Base-by-base conservation (phyloP, 2,329 filamentous ascomycete genomes). In the Penicillium decumbens region DNA sequence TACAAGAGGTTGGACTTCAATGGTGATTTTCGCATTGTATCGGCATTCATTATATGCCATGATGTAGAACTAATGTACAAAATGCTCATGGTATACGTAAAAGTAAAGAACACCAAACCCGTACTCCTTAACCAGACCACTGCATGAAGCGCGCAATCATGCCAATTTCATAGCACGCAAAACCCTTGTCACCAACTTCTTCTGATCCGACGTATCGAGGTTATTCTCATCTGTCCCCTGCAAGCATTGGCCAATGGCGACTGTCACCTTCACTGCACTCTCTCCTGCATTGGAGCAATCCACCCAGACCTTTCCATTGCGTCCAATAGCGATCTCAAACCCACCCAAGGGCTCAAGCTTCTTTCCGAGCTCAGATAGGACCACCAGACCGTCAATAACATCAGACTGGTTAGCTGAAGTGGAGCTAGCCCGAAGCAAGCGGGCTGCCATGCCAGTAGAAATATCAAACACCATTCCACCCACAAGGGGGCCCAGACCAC, bases 261-360 rank as follows among this genome's bases (percentile, higher is more conserved):
- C 75, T 6, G 90, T 85, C 28, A 83, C 84, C 72, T 80, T 86
- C 32, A 85, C 74, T 12, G 67, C 65, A 48, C 53, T 58, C 27
- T 71, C 68, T 54, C 77, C 86, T 25, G 86, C 87, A 49, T 71
- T 70, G 4, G 72, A 70, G 58, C 87, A 90, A 64, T 92, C 85
- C 12, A 97, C 87, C 90, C 93, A 97, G 20, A 97, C 81, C 68
- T 83, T 85, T 35, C 93, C 93, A 69, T 98, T 98, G 64, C 89
- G 82, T 15, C 93, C 93, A 7, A 95, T 88, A 0, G 92, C 92
- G 51, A 95, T 88, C 76, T 98, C 93, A 68, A 97, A 98, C 18
- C 87, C 84, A 18, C 73, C 74, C 1, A 67, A 58, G 37, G 64
- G 64, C 51, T 73, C 71, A 12, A 95, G 72, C 46, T 89, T 92